Evolutionary conservation across 495 filamentous ascomycete genomes (phyloP), one percentile per base, ranked within the genome.

Genomic region (Neurospora tetrasperma): DNA sequence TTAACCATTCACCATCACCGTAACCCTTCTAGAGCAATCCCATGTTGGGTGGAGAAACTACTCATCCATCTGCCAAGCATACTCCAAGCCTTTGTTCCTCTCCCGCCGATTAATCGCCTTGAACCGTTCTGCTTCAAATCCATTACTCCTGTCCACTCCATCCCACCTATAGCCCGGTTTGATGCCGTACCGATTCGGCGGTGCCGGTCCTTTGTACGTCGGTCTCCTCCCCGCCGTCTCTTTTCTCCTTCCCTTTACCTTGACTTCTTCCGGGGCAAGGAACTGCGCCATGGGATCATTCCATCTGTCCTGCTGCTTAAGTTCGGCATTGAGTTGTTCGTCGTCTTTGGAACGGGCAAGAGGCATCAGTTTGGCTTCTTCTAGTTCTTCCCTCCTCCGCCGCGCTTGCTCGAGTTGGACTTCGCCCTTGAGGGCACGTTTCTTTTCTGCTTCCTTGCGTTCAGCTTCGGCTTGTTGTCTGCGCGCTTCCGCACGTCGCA

Each of bases 11-110:
- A 48, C 7, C 18, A 48, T 3, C 16, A 1, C 27, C 2, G 2
- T 31, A 31, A 31, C 27, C 27, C 27, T 31, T 31, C 27, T 31
- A 31, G 27, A 31, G 6, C 44, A 48, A 48, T 4, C 44, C 44
- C 10, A 23, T 14, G 40, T n/a, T 23, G 44, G 40, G 0, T 40
- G 7, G 71, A 80, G 35, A 38, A 38, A 96, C 76, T 93, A 97
- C 76, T 93, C 92, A 84, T 98, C 94, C 90, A 94, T 94, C 87
- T 97, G 93, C 96, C 95, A 98, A 70, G 90, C 86, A 82, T 97
- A 97, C 78, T 97, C 92, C 82, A 98, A 79, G 44, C 91, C 88
- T 80, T 91, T 90, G 73, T 89, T 85, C 79, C 92, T 89, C 78
- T 87, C 87, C 81, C 86, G 89, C 79, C 87, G 82, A 82, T 97